A percentile compares a stretch with the other conserved stretches of the same genome.
These are phyloP conservation scores for Gastrodia elata DNA, from an alignment of 106 monocot species.

Conservation along the genomic window DNA sequence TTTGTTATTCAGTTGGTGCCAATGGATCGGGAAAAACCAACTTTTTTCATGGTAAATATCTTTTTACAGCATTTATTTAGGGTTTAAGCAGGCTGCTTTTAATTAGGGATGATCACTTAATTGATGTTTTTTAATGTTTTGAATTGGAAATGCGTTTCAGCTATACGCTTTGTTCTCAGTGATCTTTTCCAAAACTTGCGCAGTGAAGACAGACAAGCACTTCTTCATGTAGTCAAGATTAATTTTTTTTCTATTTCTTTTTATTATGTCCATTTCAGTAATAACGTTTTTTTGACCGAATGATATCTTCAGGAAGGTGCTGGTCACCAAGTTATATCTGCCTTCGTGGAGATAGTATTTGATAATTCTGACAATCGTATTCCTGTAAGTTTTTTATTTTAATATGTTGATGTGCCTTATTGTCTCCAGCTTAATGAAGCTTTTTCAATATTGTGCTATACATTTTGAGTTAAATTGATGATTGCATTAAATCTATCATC, in stretches of 20 bases:
- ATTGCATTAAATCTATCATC: not conserved
- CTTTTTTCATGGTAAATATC: conserved; percentile 85
- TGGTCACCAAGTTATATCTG: conserved; percentile 89
- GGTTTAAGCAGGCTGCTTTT: not conserved
- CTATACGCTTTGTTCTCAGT: conserved; percentile 95
- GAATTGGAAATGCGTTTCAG: conserved; percentile 25
- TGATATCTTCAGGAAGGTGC: conserved; percentile 67
- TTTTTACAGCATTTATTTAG: not conserved
- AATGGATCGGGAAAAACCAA: conserved; percentile 99
- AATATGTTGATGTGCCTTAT: not conserved
- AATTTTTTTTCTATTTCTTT: not conserved
- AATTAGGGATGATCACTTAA: not conserved
- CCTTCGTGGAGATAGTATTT: conserved; percentile 99
- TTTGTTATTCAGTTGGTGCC: conserved; percentile 66
- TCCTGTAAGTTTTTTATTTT: conserved; percentile 45
- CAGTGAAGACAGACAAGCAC: conserved; percentile 80
- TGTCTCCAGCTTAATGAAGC: not conserved
- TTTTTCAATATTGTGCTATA: not conserved
- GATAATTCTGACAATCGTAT: conserved; percentile 97
- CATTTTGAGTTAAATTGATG: not conserved
- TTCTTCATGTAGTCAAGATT: conserved; percentile 76
- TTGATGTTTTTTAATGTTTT: conserved; percentile 1
- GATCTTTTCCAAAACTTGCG: conserved; percentile 92
- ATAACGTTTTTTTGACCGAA: not conserved
- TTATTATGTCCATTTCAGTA: not conserved